Conservation (phyloP, 805 yeast species). For the Hanseniaspora occidentalis region DNA sequence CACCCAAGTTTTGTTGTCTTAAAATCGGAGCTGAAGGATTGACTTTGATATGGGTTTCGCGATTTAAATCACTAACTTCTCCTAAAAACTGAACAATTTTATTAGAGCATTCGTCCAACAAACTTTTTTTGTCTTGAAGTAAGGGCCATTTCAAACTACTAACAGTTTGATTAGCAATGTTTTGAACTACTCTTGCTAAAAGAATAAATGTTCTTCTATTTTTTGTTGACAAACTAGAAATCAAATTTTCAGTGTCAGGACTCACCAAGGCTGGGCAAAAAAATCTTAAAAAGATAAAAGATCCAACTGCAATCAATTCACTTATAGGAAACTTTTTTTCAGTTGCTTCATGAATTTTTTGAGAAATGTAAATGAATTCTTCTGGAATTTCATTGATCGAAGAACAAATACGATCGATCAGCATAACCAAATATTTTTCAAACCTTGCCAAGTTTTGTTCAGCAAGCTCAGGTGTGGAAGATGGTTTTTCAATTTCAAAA, state of each 20-base stretch:
- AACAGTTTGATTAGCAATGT: constrained; percentile 74
- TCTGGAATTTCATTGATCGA: constrained; percentile 52
- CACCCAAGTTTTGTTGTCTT: constrained; percentile 21
- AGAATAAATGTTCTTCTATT: constrained; percentile 59
- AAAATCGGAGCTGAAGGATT: constrained; percentile 12
- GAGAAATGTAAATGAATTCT: constrained; percentile 61
- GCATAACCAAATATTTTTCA: constrained; percentile 38
- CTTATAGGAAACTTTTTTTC: constrained; percentile 53
- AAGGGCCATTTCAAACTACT: constrained; percentile 53
- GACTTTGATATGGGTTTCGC: constrained; percentile 14
- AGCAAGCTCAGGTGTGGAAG: constrained; percentile 27
- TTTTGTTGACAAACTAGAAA: constrained; percentile 27
- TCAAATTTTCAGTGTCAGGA: constrained; percentile 46
- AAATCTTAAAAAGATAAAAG: constrained; percentile 69
- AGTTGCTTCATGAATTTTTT: constrained; percentile 47
- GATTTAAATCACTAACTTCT: constrained; percentile 20
- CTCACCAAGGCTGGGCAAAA: constrained; percentile 84
- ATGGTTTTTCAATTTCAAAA: constrained; percentile 53
- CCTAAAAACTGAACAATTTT: constrained; percentile 31
- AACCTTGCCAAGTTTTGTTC: constrained; percentile 33
- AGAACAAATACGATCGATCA: constrained; percentile 46
- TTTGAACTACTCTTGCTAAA: constrained; percentile 73
- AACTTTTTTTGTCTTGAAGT: constrained; percentile 29
- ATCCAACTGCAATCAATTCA: constrained; percentile 64
- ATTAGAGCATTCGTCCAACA: constrained; percentile 28